phyloP scores from a whole-genome alignment of 2,329 filamentous ascomycete species.

The Diplodia corticola region DNA sequence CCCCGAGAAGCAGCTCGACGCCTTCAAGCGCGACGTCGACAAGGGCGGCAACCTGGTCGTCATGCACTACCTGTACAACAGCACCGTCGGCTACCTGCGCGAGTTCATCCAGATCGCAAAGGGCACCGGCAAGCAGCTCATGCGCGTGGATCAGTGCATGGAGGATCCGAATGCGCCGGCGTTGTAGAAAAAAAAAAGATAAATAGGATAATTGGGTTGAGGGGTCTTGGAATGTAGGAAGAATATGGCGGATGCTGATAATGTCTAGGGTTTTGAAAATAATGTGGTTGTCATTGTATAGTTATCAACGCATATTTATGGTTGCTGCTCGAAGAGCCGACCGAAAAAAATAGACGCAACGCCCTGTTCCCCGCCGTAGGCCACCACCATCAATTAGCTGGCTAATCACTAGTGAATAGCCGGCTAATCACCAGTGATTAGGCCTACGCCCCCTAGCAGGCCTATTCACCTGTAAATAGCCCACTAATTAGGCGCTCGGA shows the following conservation, averaged over 20 bases:
- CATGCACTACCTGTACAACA: slow-evolving; percentile 67
- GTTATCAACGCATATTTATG: too few relatives aligned
- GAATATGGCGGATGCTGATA: not conserved
- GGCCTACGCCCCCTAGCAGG: too few relatives aligned
- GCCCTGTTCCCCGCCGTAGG: too few relatives aligned
- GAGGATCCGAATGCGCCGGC: slow-evolving; percentile 61
- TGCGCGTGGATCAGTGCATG: slow-evolving; percentile 68
- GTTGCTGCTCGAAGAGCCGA: too few relatives aligned
- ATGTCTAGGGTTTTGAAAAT: too few relatives aligned
- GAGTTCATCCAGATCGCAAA: slow-evolving; percentile 67
- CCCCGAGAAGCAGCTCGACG: slow-evolving; percentile 66
- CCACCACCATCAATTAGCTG: too few relatives aligned
- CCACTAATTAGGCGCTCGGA: too few relatives aligned
- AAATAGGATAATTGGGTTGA: not conserved
- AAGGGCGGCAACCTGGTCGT: slow-evolving; percentile 66
- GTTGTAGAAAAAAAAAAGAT: slow-evolving; percentile 17
- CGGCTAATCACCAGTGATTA: too few relatives aligned
- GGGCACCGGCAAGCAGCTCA: slow-evolving; percentile 62
- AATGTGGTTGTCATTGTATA: too few relatives aligned
- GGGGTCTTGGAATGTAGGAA: not conserved
- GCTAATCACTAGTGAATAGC: too few relatives aligned
- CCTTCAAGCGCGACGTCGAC: slow-evolving; percentile 63
- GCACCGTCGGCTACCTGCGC: slow-evolving; percentile 63
- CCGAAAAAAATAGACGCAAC: too few relatives aligned
- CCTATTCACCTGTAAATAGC: too few relatives aligned